A percentile compares a stretch with the other conserved stretches of the same genome.
These are phyloP conservation scores for Elaeis oleifera DNA, from an alignment of 202 grass and related monocot genomes.

Conservation along the genomic window DNA sequence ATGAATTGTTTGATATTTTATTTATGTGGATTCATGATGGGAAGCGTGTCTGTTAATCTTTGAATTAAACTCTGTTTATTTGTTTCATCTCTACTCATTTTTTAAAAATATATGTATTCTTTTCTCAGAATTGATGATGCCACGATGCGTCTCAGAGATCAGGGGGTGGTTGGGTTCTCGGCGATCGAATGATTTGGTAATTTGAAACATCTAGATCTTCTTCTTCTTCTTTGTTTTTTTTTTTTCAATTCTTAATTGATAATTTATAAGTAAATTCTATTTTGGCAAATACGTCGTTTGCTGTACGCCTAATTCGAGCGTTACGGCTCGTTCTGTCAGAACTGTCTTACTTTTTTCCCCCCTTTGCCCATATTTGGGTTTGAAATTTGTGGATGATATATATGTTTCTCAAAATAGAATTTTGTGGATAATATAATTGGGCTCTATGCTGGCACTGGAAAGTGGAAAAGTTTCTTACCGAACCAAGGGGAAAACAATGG, in stretches of 20 bases:
- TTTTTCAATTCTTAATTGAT: not conserved
- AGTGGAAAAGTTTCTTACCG: too few species aligned
- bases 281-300: too few species aligned
- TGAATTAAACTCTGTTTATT: too few species aligned
- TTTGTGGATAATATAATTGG: too few species aligned
- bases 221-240: not conserved
- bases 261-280: not conserved
- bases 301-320: too few species aligned
- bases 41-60: too few species aligned
- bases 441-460: too few species aligned
- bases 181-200: slow-evolving; percentile 22
- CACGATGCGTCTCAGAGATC: slow-evolving; percentile 20
- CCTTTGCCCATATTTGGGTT: not conserved
- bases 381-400: not conserved
- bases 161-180: not conserved
- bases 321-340: not conserved
- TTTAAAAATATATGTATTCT: not conserved
- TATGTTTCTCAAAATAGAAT: too few species aligned
- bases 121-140: slow-evolving; percentile 20
- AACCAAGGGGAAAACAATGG: too few species aligned
- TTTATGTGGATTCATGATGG: too few species aligned
- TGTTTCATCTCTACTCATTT: too few species aligned
- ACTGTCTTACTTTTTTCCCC: not conserved
- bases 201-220: not conserved
- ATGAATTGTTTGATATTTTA: too few species aligned